A percentile compares a stretch with the other conserved stretches of the same genome.
These are phyloP conservation scores for Chrysanthemum lavandulifolium DNA, from an alignment of 129 eudicot genomes.

Conservation along the genomic window DNA sequence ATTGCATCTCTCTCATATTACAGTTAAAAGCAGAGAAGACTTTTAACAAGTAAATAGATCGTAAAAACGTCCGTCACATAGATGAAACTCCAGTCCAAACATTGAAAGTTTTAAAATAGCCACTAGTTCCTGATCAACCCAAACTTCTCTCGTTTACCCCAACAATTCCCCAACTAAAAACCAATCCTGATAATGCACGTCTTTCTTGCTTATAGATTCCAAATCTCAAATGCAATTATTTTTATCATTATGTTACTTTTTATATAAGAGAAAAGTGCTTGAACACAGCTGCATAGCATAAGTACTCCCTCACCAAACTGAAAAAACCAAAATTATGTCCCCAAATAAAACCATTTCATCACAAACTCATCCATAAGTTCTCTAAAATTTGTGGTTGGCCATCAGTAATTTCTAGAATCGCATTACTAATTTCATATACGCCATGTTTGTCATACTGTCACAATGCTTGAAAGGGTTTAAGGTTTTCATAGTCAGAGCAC, in stretches of 20 bases:
- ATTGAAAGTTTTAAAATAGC: background rate
- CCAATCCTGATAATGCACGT: background rate
- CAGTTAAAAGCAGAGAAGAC: background rate
- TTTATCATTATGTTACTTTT: background rate
- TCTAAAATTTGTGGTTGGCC: background rate
- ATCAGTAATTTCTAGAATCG: background rate
- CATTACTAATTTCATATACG: background rate
- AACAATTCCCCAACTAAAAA: background rate
- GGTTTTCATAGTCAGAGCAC: background rate
- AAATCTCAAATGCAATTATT: background rate
- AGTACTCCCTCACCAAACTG: background rate
- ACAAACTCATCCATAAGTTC: no score
- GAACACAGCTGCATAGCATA: background rate
- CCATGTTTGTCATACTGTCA: background rate
- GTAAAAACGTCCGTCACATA: background rate
- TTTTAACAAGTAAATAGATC: background rate
- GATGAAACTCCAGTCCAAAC: background rate
- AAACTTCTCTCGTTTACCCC: background rate
- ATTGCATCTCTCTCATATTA: background rate
- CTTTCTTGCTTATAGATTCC: background rate
- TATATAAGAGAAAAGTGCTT: background rate
- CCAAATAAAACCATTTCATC: background rate
- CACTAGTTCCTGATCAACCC: background rate
- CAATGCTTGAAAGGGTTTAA: background rate
- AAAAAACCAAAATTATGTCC: background rate